A percentile compares a stretch with the other conserved stretches of the same genome.
Conservation (phyloP, 305 asterid species). For the Ajuga reptans region DNA sequence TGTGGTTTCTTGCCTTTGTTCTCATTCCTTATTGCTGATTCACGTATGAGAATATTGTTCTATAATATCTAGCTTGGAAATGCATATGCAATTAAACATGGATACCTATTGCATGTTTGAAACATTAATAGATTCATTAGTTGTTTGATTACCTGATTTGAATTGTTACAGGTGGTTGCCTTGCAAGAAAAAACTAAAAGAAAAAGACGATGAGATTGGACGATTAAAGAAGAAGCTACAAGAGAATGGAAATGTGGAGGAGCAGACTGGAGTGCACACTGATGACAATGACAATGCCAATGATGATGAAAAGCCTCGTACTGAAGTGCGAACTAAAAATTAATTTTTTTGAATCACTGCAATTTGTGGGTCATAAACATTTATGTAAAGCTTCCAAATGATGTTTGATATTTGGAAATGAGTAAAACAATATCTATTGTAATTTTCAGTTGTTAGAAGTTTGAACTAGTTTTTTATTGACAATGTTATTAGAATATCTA, state of each 20-base stretch:
- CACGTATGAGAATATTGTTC: neutral
- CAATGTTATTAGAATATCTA: too few relatives aligned
- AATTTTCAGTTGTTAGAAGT: too few relatives aligned
- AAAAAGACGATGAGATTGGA: conserved; percentile 51
- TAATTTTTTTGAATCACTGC: neutral
- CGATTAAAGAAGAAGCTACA: conserved; percentile 45
- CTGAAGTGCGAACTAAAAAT: conserved; percentile 28
- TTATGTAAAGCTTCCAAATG: too few relatives aligned
- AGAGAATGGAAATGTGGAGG: conserved; percentile 27
- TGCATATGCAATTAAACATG: neutral
- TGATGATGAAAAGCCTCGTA: conserved; percentile 28
- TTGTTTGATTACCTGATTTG: neutral
- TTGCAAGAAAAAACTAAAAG: conserved; percentile 80
- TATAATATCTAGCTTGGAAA: neutral
- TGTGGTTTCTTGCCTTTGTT: neutral
- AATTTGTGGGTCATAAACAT: neutral
- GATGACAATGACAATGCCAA: conserved; percentile 11
- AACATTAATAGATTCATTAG: too few relatives aligned
- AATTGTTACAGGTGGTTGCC: conserved; percentile 46
- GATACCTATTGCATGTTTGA: too few relatives aligned
- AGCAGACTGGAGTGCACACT: conserved; percentile 26
- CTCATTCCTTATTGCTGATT: neutral
- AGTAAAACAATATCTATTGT: too few relatives aligned
- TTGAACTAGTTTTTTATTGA: too few relatives aligned
- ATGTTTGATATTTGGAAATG: too few relatives aligned